Base-by-base conservation (phyloP, 2,329 filamentous ascomycete genomes). In the Thielaviopsis euricoi region DNA sequence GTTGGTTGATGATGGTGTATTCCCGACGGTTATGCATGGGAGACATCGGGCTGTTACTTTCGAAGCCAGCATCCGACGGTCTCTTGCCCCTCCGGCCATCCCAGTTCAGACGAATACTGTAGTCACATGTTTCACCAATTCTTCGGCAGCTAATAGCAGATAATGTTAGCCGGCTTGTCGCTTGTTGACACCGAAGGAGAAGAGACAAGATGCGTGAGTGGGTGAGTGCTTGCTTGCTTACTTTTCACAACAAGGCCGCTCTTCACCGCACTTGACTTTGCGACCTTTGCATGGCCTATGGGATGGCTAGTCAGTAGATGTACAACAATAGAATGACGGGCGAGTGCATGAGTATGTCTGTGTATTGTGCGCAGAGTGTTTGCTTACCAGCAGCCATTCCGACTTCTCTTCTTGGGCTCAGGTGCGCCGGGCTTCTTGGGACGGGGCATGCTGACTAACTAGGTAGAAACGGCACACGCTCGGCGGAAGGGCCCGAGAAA, bases 41-140 rank as follows among this genome's bases (percentile, higher is more conserved):
- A 6, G 67, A 65, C 26, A 65, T 59, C 22, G 61, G 61, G 9
- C 57, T 33, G 6, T 49, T 55, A 19, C 51, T 21, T 15, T 59
- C 60, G 55, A 51, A 21, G 40, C 40, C 57, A 50, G 55, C 57
- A 37, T 60, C 59, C 6, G 60, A 59, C 9, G 60, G 43, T 22
- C 61, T 63, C 53, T 65, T 66, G 5, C 61, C 60, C 51, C 63
- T 61, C 58, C 86, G 78, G 4, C 86, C 86, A 61, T 85, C 83
- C 87, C 87, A 91, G 65, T 90, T 90, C 62, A 91, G 72, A 33
- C 85, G 79, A 64, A 91, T 86, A 64, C 81, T 87, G 68, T 90
- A 91, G 69, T 93, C 87, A 71, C 87, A 93, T 52, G 73, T 72
- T 66, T 89, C 85, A 61, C 82, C 82, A 62, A 83, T 81, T 61